Percentiles rank a stretch among this genome's conserved stretches.
phyloP scores from a whole-genome alignment of 73 alveolate species.

The Symbiodinium natans region DNA sequence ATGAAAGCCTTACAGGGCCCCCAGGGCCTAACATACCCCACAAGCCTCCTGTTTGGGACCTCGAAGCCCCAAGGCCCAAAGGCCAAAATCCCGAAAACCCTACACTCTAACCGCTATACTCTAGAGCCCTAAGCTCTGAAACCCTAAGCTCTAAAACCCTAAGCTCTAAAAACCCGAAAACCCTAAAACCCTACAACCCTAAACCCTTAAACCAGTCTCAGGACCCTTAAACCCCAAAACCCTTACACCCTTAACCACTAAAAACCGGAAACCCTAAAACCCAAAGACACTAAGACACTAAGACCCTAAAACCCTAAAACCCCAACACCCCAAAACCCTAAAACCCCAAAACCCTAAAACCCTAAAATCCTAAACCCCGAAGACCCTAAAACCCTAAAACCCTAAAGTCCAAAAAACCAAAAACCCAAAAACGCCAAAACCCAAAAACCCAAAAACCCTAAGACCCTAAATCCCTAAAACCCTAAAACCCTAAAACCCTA shows the following conservation, averaged over 20 bases:
- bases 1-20: too few relatives aligned
- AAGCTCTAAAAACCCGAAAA: background rate
- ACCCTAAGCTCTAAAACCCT: background rate
- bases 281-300: background rate
- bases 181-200: background rate
- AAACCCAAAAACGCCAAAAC: background rate
- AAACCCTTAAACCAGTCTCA: too few relatives aligned
- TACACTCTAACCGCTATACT: too few relatives aligned
- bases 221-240: too few relatives aligned
- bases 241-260: too few relatives aligned
- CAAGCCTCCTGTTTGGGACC: too few relatives aligned
- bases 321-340: background rate
- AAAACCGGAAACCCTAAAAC: background rate
- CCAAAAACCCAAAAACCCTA: background rate
- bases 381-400: background rate
- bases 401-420: background rate
- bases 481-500: background rate
- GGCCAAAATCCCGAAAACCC: too few relatives aligned
- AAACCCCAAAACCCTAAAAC: too few relatives aligned
- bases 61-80: too few relatives aligned
- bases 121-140: background rate
- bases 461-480: background rate
- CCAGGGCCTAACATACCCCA: too few relatives aligned
- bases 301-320: background rate
- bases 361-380: background rate